Base-by-base conservation (phyloP, 2,329 filamentous ascomycete species). In the Apiospora hydei region DNA sequence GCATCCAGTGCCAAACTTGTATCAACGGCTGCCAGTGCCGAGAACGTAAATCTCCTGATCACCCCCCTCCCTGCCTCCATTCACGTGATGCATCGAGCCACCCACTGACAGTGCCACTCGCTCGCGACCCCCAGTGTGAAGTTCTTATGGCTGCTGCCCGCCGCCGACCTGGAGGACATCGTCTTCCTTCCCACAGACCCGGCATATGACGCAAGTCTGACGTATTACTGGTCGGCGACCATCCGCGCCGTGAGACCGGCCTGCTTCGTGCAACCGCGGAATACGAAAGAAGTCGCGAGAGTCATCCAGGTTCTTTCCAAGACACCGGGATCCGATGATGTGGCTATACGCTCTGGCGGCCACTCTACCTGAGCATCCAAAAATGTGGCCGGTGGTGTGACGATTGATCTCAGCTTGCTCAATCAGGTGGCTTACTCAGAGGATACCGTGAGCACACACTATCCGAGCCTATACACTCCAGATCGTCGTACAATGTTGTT, bases 381-480 rank as follows among this genome's bases (percentile, higher is more conserved):
- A 18, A 88, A 82, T 71, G 84, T 83, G 69, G 77, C 80, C 16
- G 81, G 79, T 3, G 85, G 84, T 3, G 77, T 86, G n/a, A 82
- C 82, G 2, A 83, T 88, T 71, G 84, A 86, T 71, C 72, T 88
- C 49, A 80, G 79, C 41, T 75, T 76, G 18, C 73, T 87, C 67
- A 80, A 84, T 47, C 72, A 77, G 38, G 75, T 83, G 4, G 75
- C 71, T 0, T 77, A 83, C 47, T 77, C 81, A 38, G 69, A 75
- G 0, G 75, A 81, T 43, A 78, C 78, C 21, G 53, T 61, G 6
- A 79, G 78, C 1, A 76, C 79, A 8, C 82, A 80, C 2, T 76
- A 74, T 24, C 73, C 73, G 46, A n/a, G 46, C 1, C 46, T n/a
- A 47, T 49, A 18, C 46, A 49, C 18, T 21, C 18, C 18, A 38